Base-by-base conservation (phyloP, 2,329 filamentous ascomycete genomes). In the Penicillium sp. region DNA sequence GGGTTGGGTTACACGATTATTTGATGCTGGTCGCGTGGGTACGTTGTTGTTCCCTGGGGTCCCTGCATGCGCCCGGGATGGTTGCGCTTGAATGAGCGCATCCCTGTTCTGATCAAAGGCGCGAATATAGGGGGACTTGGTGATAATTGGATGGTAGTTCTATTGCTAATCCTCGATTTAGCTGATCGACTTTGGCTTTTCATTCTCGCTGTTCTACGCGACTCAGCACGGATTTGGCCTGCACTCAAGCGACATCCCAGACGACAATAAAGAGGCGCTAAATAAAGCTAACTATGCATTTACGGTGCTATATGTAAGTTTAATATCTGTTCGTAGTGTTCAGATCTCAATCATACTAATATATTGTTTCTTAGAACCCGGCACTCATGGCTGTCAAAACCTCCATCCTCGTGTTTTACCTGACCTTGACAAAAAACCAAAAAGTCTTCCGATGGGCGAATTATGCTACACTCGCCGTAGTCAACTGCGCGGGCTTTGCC, bases 351-450 rank as follows among this genome's bases (percentile, higher is more conserved):
- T 7, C 26, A 7, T 30, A 19, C 53, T 63, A 44, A 60, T 33
- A 47, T 22, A 26, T 22, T 10, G 17, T 0, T 9, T 19, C 22
- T n/a, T 70, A 93, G 88, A 96, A 97, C 73, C 93, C 93, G 13
- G 90, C 91, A 3, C 83, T 97, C 59, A 96, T 96, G 91, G 88
- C 90, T 2, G 92, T 92, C 55, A 97, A 97, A 79, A 93, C 91
- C 0, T 96, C 92, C n/a, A 91, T 97, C 70, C 83, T 97, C 61
- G 84, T 95, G 57, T 97, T 97, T 77, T 97, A 96, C 78, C 83
- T 97, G 54, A 89, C 90, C 44, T 83, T 97, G 53, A 91, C 92
- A 28, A 90, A 89, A 70, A 91, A 92, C 62, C 88, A 96, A 68
- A 87, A 87, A 65, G 82, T 93, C 54, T 89, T 97, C 67, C 88